Base-by-base conservation (phyloP, 352 stramenopile genomes). In the Globisporangium nagaii region DNA sequence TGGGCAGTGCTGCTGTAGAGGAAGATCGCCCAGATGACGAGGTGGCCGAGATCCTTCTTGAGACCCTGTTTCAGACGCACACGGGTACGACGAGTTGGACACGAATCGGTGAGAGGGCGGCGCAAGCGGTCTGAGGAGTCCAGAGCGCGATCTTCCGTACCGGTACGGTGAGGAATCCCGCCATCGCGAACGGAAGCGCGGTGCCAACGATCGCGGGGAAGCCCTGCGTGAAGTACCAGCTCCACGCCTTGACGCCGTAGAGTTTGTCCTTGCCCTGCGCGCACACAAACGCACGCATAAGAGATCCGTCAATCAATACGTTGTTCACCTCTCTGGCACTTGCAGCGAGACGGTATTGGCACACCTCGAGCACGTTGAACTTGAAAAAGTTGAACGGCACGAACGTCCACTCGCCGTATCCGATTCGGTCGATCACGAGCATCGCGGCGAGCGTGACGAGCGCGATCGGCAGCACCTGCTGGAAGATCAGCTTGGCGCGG, bases 331-430 rank as follows among this genome's bases (percentile, higher is more conserved):
- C n/a, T n/a, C n/a, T n/a, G n/a, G n/a, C n/a, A n/a, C n/a, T n/a
- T n/a, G n/a, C 30, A 41, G 13, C 3, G 34, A 31, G 12, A 47
- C 17, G 19, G 11, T 17, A 44, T 34, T 45, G n/a, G n/a, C 30
- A 25, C 63, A 90, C 83, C 63, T 93, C 77, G 13, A 96, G 56
- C 1, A 94, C 56, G 57, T 96, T 96, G 60, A 94, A 92, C 62
- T 83, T 86, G 53, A 93, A 62, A 36, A 96, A 96, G 60, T 96
- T 96, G 32, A 75, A 68, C 8, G 83, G 84, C 31, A 96, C 86
- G 48, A 90, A 89, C 10, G 86, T 94, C 80, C 79, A 92, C 36
- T 75, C 73, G 24, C 84, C 80, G 50, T 96, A 96, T 28, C 77
- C 77, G 35, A 76, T 44, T 31, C 74, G 72, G 56, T 96, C 86